phyloP scores from a whole-genome alignment of 2,329 filamentous ascomycete species.

The Hypoxylon sp. region DNA sequence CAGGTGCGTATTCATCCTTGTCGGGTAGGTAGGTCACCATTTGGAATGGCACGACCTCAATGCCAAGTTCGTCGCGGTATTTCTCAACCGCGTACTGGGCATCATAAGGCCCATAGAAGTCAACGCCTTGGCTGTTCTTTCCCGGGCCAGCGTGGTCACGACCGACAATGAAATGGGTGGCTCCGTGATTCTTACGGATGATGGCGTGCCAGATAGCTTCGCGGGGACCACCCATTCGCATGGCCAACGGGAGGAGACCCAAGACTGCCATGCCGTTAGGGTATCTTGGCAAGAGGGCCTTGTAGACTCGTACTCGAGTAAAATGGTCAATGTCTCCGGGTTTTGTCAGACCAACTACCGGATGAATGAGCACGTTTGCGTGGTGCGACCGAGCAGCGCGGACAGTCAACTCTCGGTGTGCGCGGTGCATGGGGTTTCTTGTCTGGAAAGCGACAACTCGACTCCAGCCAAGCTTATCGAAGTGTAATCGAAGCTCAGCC shows the following conservation, averaged over 20 bases:
- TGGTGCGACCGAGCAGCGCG: constrained; percentile 95
- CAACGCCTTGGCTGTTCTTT: constrained; percentile 96
- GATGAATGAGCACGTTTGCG: constrained; percentile 99
- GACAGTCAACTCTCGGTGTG: constrained; percentile 97
- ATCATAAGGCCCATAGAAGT: constrained; percentile 99
- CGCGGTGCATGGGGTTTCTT: constrained; percentile 98
- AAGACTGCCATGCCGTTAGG: constrained; percentile 99
- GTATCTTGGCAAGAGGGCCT: constrained; percentile 95
- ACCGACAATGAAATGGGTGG: constrained; percentile 98
- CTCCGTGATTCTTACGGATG: constrained; percentile 99
- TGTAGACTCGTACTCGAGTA: constrained; percentile 98
- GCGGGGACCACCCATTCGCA: constrained; percentile 98
- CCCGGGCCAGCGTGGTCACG: constrained; percentile 98
- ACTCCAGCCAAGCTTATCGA: constrained; percentile 99
- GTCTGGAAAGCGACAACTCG: constrained; percentile 99
- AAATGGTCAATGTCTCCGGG: constrained; percentile 99
- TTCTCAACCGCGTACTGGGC: constrained; percentile 97
- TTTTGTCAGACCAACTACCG: constrained; percentile 98
- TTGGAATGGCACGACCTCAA: constrained; percentile 99
- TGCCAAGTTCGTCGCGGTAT: constrained; percentile 96
- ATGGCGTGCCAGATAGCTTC: constrained; percentile 99
- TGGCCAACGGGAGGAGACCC: constrained; percentile 93
- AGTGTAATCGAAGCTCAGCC: constrained; percentile 93
- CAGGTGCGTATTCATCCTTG: constrained; percentile 94
- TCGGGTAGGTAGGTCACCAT: constrained; percentile 99